Conservation (phyloP, 108 stramenopile species). For the Hondaea fermentalgiana region DNA sequence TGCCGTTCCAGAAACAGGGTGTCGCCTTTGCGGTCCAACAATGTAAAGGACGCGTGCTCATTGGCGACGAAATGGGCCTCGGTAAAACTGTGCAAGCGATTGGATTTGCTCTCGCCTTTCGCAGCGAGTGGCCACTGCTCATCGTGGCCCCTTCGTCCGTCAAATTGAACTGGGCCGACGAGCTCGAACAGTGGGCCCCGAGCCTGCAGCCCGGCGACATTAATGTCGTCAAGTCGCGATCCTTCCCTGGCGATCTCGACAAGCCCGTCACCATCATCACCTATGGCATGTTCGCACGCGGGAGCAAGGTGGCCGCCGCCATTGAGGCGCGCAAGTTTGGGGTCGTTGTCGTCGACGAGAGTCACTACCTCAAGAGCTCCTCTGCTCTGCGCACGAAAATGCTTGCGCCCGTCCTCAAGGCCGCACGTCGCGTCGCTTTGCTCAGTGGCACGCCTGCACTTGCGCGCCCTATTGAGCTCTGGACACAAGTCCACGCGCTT, state of each 20-base stretch:
- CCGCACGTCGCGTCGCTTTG: slow-evolving; percentile 65
- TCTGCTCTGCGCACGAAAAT: slow-evolving; percentile 64
- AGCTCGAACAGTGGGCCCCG: slow-evolving; percentile 74
- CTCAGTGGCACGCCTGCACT: slow-evolving; percentile 92
- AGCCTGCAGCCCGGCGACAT: slow-evolving; percentile 40
- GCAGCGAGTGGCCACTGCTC: slow-evolving; percentile 71
- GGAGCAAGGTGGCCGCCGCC: slow-evolving; percentile 41
- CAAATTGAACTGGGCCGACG: slow-evolving; percentile 75
- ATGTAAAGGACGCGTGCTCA: slow-evolving; percentile 41
- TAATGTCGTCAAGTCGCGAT: slow-evolving; percentile 51
- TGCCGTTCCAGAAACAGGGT: neutral
- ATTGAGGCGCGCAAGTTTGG: slow-evolving; percentile 53
- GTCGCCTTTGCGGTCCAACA: neutral
- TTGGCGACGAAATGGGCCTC: slow-evolving; percentile 85
- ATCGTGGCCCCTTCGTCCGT: slow-evolving; percentile 73
- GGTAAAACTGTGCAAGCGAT: slow-evolving; percentile 77
- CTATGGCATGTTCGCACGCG: slow-evolving; percentile 52
- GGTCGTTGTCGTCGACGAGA: slow-evolving; percentile 86
- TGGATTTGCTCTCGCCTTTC: slow-evolving; percentile 60
- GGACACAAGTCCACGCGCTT: slow-evolving; percentile 77
- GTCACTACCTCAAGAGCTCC: slow-evolving; percentile 84
- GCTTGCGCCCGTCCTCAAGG: slow-evolving; percentile 65
- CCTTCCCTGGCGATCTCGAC: slow-evolving; percentile 45
- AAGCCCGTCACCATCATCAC: slow-evolving; percentile 62
- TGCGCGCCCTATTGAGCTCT: slow-evolving; percentile 81